Evolutionary conservation across 2,329 filamentous ascomycete genomes (phyloP), one percentile per base, ranked within the genome.

Genomic region (Penicillium sp.): DNA sequence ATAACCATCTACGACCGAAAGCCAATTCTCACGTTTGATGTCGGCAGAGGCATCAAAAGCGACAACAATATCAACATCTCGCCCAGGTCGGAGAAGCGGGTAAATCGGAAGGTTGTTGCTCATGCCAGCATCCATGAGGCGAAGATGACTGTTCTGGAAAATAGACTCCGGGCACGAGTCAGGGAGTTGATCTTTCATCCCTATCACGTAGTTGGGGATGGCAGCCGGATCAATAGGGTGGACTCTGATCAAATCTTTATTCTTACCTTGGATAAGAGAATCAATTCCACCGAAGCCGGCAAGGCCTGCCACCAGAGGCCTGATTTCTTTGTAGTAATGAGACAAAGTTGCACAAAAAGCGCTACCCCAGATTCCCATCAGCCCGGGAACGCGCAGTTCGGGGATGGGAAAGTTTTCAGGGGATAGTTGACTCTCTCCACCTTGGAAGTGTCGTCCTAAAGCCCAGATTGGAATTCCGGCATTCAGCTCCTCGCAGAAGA

Each of bases 71-170:
- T 99, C 95, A 6, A 99, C 88, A 55, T 96, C 85, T 35, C 95
- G 85, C 2, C 93, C 93, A 0, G 92, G 92, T 11, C 95, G 87
- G 19, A 99, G 86, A 3, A 98, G 83, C 0, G 95, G 95, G 72
- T 99, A 99, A 43, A 98, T 93, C 1, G 95, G 95, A 9, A 99
- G 81, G 69, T 99, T 99, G 72, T 99, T 98, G 63, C 91, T 96
- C 95, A 99, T 99, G 50, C 95, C 95, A 1, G 95, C 93, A 73
- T 99, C 95, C 93, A 97, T 98, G 16, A 93, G 82, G 62, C 91
- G 88, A 19, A 93, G 81, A 71, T 96, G 89, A 45, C 88, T 81
- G 14, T 82, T 83, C 19, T 85, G 80, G 67, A 90, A 87, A 39
- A 96, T 85, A 57, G 86, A 92, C 31, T 88, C 85, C 0, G 95